These are phyloP conservation scores for Casaregolazyma lundiana DNA, from an alignment of 1,139 yeast genomes.

Conservation along the genomic window DNA sequence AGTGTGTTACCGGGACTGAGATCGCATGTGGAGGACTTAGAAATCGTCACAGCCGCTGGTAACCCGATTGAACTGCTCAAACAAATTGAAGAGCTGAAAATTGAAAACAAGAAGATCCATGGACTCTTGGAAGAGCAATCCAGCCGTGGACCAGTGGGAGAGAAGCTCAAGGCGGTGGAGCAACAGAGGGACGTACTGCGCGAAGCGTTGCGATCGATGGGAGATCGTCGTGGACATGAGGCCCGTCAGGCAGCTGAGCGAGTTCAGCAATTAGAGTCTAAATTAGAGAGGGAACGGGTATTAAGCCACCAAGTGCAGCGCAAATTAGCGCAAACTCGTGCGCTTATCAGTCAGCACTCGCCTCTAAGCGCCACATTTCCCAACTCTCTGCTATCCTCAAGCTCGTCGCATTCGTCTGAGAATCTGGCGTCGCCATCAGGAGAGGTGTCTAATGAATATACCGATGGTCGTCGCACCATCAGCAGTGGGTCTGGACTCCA, in stretches of 20 bases:
- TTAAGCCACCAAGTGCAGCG: constrained; percentile 27
- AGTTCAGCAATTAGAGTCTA: constrained; percentile 29
- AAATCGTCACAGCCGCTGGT: constrained; percentile 30
- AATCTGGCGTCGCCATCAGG: constrained; percentile 7
- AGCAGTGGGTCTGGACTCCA: neutral
- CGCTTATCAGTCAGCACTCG: constrained; percentile 12
- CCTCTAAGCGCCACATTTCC: constrained; percentile 8
- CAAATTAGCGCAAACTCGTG: constrained; percentile 25
- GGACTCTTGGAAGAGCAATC: constrained; percentile 30
- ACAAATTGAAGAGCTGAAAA: constrained; percentile 32
- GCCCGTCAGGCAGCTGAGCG: constrained; percentile 30
- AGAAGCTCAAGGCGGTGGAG: constrained; percentile 34
- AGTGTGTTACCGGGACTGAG: constrained; percentile 29
- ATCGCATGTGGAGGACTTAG: constrained; percentile 27
- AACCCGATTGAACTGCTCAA: constrained; percentile 30
- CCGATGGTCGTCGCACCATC: neutral
- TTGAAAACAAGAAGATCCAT: constrained; percentile 33
- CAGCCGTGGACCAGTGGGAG: constrained; percentile 33
- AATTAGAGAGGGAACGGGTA: constrained; percentile 28
- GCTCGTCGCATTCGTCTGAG: constrained; percentile 7
- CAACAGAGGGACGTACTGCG: constrained; percentile 42
- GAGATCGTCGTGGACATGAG: constrained; percentile 38
- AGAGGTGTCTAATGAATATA: neutral
- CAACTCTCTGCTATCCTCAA: constrained; percentile 4
- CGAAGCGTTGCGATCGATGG: constrained; percentile 35